Evolutionary conservation across 805 yeast genomes (phyloP).

Genomic region (Wickerhamomyces xylosicus): DNA sequence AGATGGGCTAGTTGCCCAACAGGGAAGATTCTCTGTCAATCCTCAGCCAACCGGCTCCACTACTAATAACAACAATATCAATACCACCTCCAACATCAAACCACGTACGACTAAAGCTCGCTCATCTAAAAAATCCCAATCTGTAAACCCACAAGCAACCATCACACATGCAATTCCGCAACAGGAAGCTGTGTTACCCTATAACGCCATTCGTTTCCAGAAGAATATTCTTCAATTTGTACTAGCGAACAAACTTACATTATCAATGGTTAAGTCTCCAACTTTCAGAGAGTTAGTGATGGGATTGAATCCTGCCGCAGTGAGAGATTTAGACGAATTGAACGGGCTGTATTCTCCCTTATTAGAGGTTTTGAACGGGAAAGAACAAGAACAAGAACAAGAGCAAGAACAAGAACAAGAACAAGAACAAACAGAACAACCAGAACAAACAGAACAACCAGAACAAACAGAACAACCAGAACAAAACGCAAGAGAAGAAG

Average conservation of each 20-base stretch:
- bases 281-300: slow-evolving; percentile 41
- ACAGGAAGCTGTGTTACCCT: slow-evolving; percentile 15
- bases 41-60: not conserved
- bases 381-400: not conserved
- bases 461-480: not conserved
- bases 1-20: not conserved
- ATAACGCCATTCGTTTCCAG: slow-evolving; percentile 36
- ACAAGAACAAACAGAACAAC: not conserved
- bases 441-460: too few species aligned
- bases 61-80: not conserved
- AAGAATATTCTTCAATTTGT: slow-evolving; percentile 39
- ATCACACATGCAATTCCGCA: slow-evolving; percentile 9
- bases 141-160: slow-evolving; percentile 7
- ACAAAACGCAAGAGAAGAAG: not conserved
- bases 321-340: slow-evolving; percentile 36
- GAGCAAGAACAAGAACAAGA: too few species aligned
- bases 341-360: slow-evolving; percentile 33
- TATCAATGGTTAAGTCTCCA: slow-evolving; percentile 35
- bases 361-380: slow-evolving; percentile 25
- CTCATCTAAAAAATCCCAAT: slow-evolving; percentile 22
- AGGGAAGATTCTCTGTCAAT: not conserved
- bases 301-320: slow-evolving; percentile 38
- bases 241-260: slow-evolving; percentile 40
- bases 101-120: slow-evolving; percentile 19
- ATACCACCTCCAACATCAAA: not conserved